These are phyloP conservation scores for Coemansia sp. DNA, from an alignment of 192 early-diverging fungal species.

Conservation along the genomic window DNA sequence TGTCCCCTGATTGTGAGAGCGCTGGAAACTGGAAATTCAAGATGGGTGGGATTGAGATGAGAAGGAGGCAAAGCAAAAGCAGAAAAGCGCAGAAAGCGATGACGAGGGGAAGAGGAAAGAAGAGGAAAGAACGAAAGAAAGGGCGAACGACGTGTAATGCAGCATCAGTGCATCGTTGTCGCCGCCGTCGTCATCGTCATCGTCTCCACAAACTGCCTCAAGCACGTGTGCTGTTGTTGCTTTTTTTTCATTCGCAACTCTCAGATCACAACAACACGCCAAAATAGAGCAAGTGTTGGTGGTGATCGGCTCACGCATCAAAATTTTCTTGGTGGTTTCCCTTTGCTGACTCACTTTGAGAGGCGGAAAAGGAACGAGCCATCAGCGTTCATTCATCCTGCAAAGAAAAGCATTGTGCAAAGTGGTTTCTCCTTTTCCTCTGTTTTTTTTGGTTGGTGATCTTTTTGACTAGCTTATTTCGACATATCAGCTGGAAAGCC, in stretches of 20 bases:
- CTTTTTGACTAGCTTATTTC: slow-evolving; percentile 4
- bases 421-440: not conserved
- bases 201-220: too few species aligned
- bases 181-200: too few species aligned
- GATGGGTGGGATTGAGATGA: not conserved
- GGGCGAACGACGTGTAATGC: not conserved
- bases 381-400: not conserved
- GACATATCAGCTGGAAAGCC: too few species aligned
- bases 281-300: too few species aligned
- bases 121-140: not conserved
- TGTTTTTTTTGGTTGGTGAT: not conserved
- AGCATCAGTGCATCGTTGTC: too few species aligned
- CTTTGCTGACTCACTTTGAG: not conserved
- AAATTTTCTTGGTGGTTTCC: slow-evolving; percentile 1
- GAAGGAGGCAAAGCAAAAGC: not conserved
- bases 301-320: not conserved
- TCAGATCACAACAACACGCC: too few species aligned
- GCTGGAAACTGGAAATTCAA: not conserved
- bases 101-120: not conserved
- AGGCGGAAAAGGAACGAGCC: not conserved
- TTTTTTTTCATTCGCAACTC: too few species aligned
- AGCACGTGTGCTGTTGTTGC: too few species aligned
- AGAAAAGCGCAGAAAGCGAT: not conserved
- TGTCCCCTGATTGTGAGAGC: too few species aligned
- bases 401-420: not conserved